Base-by-base conservation (phyloP, 2,329 filamentous ascomycete species). In the Knufia fluminis region DNA sequence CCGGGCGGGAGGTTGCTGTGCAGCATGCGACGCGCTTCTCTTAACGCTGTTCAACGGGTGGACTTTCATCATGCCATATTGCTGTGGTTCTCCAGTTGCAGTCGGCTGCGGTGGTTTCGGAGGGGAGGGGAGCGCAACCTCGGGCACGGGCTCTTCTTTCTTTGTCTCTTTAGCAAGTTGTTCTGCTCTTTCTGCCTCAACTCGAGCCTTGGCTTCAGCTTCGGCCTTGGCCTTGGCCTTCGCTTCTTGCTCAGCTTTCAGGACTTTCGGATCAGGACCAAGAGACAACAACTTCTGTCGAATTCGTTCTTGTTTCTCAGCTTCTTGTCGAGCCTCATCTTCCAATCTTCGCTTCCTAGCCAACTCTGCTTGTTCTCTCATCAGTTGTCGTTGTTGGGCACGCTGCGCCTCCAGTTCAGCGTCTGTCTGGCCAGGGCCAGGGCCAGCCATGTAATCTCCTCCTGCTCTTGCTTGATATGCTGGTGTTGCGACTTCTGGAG, bases 41-140 rank as follows among this genome's bases (percentile, higher is more conserved):
- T 71, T 72, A 23, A 77, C 72, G 4, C 72, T 66, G 50, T 78
- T 75, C 23, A 76, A 69, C 57, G 76, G 74, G 59, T 79, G 76
- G 8, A 79, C 72, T 62, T 78, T 80, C 72, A 79, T 79, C 73
- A 79, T 73, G 38, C 77, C 77, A 62, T 79, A 79, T 58, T 79
- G 77, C 51, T 76, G 76, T 20, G 77, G 71, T 53, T 75, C 75
- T 26, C 75, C 76, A 48, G 72, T 75, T 12, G 76, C 73, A 22
- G 78, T 71, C 6, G 76, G 76, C 31, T 78, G 71, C 31, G 76
- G 77, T 32, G 76, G 76, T 56, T 80, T 79, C 1, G 77, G 76
- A 28, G 76, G 75, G n/a, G 74, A 75, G 26, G 69, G 67, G 49
- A 69, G 65, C 20, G 64, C 59, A n/a, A 66, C 57, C 39, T 65